phyloP scores from a whole-genome alignment of 2,329 filamentous ascomycete species.

The Torrubiella hemipterigena region DNA sequence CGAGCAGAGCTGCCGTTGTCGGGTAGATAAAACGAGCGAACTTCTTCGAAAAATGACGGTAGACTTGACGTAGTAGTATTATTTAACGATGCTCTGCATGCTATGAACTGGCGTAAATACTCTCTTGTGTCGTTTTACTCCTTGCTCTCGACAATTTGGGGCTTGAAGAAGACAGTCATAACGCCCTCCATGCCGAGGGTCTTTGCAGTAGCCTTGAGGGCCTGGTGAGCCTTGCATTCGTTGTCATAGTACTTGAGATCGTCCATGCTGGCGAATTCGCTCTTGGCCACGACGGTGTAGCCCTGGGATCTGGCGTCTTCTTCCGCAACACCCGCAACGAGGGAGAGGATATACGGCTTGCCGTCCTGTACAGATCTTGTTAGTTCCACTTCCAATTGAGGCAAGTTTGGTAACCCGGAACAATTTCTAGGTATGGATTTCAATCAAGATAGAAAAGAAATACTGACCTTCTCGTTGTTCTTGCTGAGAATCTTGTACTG shows the following conservation, averaged over 20 bases:
- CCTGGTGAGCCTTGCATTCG: conserved; percentile 29
- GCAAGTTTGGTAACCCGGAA: no score
- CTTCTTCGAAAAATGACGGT: no score
- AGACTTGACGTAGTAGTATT: no score
- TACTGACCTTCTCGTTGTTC: conserved; percentile 29
- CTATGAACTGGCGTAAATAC: no score
- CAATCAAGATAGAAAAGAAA: background rate
- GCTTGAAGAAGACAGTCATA: conserved; percentile 29
- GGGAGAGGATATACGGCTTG: conserved; percentile 55
- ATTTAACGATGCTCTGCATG: no score
- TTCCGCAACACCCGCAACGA: conserved; percentile 39
- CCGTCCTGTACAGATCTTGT: conserved; percentile 43
- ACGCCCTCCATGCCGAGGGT: conserved; percentile 21
- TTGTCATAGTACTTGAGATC: conserved; percentile 63
- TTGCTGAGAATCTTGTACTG: conserved; percentile 28
- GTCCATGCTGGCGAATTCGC: conserved; percentile 49
- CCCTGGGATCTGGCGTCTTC: conserved; percentile 51
- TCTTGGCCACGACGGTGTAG: conserved; percentile 52
- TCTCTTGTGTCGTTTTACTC: background rate
- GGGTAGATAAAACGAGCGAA: no score
- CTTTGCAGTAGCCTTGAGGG: conserved; percentile 24
- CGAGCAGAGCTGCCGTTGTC: no score
- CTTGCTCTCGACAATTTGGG: conserved; percentile 14
- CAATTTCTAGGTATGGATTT: background rate
- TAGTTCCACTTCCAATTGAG: no score